Percentiles rank a stretch among this genome's conserved stretches.
Conservation (phyloP, 2,329 filamentous ascomycete species). For the Ophiostoma sp. region DNA sequence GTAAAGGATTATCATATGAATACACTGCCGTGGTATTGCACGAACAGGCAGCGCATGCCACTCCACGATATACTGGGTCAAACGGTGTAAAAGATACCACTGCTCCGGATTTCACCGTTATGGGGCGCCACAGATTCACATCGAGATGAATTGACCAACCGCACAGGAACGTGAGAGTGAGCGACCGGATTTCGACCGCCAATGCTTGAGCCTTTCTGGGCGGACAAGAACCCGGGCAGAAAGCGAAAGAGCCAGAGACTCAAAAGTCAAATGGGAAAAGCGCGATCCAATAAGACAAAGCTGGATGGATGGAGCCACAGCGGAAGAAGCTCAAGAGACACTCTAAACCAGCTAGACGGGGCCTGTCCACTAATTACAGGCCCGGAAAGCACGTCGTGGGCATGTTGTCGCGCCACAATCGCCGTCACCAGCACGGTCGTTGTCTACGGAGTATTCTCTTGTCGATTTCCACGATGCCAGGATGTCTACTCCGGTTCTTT, state of each 20-base stretch:
- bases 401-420: constrained; percentile 6
- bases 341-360: not conserved
- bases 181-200: too few relatives aligned
- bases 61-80: not conserved
- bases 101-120: too few relatives aligned
- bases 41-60: too few relatives aligned
- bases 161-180: too few relatives aligned
- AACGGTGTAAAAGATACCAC: not conserved
- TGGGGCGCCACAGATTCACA: too few relatives aligned
- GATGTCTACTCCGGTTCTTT: not conserved
- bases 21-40: too few relatives aligned
- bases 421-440: not conserved
- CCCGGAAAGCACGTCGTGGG: constrained; percentile 18
- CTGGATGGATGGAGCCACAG: not conserved
- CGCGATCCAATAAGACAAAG: not conserved
- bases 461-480: too few relatives aligned
- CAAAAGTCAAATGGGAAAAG: not conserved
- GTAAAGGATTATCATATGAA: too few relatives aligned
- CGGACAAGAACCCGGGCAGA: too few relatives aligned
- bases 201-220: too few relatives aligned
- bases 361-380: constrained; percentile 15
- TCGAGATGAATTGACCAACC: too few relatives aligned
- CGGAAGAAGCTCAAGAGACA: not conserved
- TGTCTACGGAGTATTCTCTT: not conserved
- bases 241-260: too few relatives aligned